These are phyloP conservation scores for Fusarium cicatricum DNA, from an alignment of 2,329 filamentous ascomycete genomes.

Conservation along the genomic window DNA sequence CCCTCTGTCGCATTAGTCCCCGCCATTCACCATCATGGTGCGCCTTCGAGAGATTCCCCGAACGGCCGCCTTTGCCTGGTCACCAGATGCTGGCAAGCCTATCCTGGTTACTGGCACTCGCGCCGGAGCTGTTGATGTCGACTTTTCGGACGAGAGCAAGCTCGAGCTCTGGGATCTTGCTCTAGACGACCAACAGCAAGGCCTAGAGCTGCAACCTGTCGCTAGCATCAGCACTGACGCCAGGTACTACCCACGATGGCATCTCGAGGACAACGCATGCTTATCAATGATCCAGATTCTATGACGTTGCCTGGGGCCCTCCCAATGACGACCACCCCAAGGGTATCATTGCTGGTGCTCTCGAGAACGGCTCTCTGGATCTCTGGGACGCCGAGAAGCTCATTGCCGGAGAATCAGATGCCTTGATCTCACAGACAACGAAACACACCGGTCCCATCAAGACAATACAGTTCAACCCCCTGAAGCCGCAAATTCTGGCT, in stretches of 20 bases:
- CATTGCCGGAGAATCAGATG: conserved; percentile 67
- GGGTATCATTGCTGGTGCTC: conserved; percentile 92
- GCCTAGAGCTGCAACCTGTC: conserved; percentile 84
- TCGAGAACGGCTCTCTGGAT: conserved; percentile 93
- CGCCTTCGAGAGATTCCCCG: conserved; percentile 94
- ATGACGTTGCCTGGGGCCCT: conserved; percentile 94
- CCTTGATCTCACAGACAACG: conserved; percentile 84
- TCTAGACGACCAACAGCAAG: conserved; percentile 78
- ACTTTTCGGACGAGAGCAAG: conserved; percentile 97
- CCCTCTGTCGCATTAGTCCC: conserved; percentile 40
- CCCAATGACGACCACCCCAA: conserved; percentile 79
- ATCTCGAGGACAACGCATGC: conserved; percentile 9
- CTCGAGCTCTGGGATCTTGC: conserved; percentile 95
- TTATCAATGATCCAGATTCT: conserved; percentile 71
- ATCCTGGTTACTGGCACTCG: conserved; percentile 92
- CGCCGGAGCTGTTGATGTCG: conserved; percentile 92
- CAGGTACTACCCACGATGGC: conserved; percentile 64
- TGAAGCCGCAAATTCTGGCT: conserved; percentile 88
- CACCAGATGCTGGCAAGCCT: conserved; percentile 78
- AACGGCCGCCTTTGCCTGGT: conserved; percentile 98
- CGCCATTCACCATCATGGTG: conserved; percentile 73
- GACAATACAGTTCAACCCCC: conserved; percentile 94
- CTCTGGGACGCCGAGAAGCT: conserved; percentile 88
- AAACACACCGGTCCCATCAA: conserved; percentile 96
- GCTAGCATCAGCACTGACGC: conserved; percentile 88